phyloP scores from a whole-genome alignment of 805 yeast species.

The Kuraishia floccosa region DNA sequence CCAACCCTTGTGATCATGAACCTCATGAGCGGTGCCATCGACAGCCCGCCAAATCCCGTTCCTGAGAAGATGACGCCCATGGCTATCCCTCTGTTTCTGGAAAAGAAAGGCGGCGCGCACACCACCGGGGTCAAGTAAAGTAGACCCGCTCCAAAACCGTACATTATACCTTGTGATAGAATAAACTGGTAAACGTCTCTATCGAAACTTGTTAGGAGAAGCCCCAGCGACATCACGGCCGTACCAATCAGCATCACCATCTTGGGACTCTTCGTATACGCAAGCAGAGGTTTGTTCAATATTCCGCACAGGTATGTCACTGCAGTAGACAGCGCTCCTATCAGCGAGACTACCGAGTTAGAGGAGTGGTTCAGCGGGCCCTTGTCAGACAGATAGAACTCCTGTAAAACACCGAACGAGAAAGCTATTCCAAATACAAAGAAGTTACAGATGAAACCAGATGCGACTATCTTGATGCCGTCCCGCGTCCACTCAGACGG shows the following conservation, averaged over 20 bases:
- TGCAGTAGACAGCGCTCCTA: conserved; percentile 21
- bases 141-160: conserved; percentile 21
- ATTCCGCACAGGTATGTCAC: conserved; percentile 18
- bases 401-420: conserved; percentile 25
- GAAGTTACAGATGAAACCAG: conserved; percentile 11
- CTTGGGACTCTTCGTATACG: conserved; percentile 9
- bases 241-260: conserved; percentile 17
- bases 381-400: conserved; percentile 15
- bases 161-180: conserved; percentile 20
- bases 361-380: conserved; percentile 17
- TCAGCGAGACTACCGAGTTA: conserved; percentile 18
- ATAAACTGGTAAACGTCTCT: conserved; percentile 14
- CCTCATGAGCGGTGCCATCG: conserved; percentile 17
- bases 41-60: conserved; percentile 23
- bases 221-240: conserved; percentile 14
- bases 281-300: conserved; percentile 12
- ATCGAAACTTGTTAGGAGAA: conserved; percentile 16
- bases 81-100: conserved; percentile 19
- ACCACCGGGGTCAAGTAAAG: conserved; percentile 21
- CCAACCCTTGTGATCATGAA: conserved; percentile 15
- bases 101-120: conserved; percentile 20
- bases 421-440: conserved; percentile 24
- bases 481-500: too few species aligned
- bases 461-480: too few species aligned
- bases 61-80: conserved; percentile 24